phyloP scores from a whole-genome alignment of 1,284 basidiomycete species.

The Rhodotorula sp. region DNA sequence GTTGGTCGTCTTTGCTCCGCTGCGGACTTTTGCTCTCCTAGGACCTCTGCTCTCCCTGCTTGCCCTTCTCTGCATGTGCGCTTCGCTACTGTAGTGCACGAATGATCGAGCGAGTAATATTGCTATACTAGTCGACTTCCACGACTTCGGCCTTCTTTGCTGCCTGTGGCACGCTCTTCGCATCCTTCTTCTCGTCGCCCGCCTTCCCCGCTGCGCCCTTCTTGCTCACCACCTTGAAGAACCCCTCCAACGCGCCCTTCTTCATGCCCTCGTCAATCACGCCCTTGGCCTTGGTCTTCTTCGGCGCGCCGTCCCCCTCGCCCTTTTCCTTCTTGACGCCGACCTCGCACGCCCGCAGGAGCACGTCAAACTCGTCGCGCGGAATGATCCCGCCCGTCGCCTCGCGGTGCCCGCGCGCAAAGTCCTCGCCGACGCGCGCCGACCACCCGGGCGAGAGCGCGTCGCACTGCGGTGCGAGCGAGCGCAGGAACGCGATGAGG shows the following conservation, averaged over 20 bases:
- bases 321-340: slow-evolving; percentile 25
- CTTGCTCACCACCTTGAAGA: slow-evolving; percentile 9
- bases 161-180: no score
- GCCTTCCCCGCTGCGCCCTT: not conserved
- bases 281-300: not conserved
- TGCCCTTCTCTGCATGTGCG: no score
- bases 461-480: slow-evolving; percentile 37
- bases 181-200: not conserved
- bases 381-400: slow-evolving; percentile 53
- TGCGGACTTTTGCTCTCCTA: no score
- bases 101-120: no score
- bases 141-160: not conserved
- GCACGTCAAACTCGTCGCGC: slow-evolving; percentile 36
- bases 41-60: no score
- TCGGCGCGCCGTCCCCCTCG: not conserved
- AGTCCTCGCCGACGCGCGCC: slow-evolving; percentile 51
- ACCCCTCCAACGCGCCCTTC: slow-evolving; percentile 25
- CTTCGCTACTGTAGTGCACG: no score
- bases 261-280: slow-evolving; percentile 23
- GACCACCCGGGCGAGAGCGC: slow-evolving; percentile 44
- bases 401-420: slow-evolving; percentile 52
- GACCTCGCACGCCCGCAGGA: slow-evolving; percentile 19
- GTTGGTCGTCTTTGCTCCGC: no score
- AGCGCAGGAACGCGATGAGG: slow-evolving; percentile 31
- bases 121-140: not conserved